A percentile compares a stretch with the other conserved stretches of the same genome.
These are phyloP conservation scores for Penicillium crystallinum DNA, from an alignment of 495 filamentous ascomycete genomes.

Conservation along the genomic window DNA sequence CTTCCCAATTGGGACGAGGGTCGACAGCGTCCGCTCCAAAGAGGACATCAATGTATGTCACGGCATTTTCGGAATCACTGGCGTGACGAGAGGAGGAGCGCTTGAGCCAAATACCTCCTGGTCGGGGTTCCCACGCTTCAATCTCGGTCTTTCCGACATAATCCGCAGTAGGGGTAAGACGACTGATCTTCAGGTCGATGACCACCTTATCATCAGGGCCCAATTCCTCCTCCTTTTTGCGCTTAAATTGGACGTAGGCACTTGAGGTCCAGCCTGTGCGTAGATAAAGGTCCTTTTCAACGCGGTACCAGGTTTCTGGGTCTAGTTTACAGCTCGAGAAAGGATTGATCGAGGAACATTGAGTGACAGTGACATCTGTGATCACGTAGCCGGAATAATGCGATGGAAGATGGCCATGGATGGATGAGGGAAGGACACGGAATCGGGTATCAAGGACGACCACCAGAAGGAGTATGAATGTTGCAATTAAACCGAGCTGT, in stretches of 20 bases:
- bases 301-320: slow-evolving; percentile 67
- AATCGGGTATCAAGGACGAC: slow-evolving; percentile 77
- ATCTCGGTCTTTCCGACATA: slow-evolving; percentile 43
- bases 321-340: slow-evolving; percentile 78
- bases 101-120: slow-evolving; percentile 83
- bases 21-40: slow-evolving; percentile 94
- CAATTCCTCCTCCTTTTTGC: slow-evolving; percentile 87
- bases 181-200: slow-evolving; percentile 74
- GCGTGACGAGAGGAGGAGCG: slow-evolving; percentile 68
- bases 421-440: slow-evolving; percentile 71
- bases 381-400: slow-evolving; percentile 78
- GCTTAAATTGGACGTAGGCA: slow-evolving; percentile 79
- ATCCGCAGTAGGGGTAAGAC: slow-evolving; percentile 60
- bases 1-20: slow-evolving; percentile 74
- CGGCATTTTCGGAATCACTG: slow-evolving; percentile 67
- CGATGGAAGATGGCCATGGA: slow-evolving; percentile 76
- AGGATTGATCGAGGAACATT: slow-evolving; percentile 68
- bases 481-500: slow-evolving; percentile 66
- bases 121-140: slow-evolving; percentile 77
- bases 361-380: slow-evolving; percentile 81
- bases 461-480: slow-evolving; percentile 62
- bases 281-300: slow-evolving; percentile 92
- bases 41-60: slow-evolving; percentile 84
- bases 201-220: slow-evolving; percentile 69
- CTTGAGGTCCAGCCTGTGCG: slow-evolving; percentile 63